Evolutionary conservation across 2,329 filamentous ascomycete species (phyloP), one percentile per base, ranked within the genome.

Genomic region (Colletotrichum echinochloae): DNA sequence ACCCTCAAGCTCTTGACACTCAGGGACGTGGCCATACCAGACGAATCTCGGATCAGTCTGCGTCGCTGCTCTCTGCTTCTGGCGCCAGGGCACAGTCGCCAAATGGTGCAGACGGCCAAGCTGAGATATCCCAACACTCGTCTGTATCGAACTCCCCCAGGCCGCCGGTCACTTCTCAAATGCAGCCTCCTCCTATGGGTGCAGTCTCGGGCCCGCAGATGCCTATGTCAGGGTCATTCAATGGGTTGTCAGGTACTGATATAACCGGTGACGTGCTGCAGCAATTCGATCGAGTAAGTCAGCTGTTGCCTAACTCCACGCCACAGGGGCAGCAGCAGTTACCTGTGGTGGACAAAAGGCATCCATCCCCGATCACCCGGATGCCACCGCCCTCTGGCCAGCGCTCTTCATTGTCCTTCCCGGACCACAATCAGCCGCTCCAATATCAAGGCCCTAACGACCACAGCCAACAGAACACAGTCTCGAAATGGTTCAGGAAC

Each of bases 401-500:
- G 46, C 35, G 23, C 33, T 48, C 54, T n/a, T 46, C 65, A 14
- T 26, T 54, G 8, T 59, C 61, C 9, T 39, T 37, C 18, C 49
- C 39, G 16, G 33, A 39, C n/a, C 49, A 64, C n/a, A 33, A 23
- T 2, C 63, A 44, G 52, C 57, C 49, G 23, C 20, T n/a, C 9
- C 26, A 35, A n/a, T 16, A n/a, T 16, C 71, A 64, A 23, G 28
- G 8, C 18, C n/a, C 23, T 2, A 33, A 26, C 7, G 57, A 52
- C 6, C 49, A 69, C 14, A 41, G 26, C 7, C 69, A 60, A 20
- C 37, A 65, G 11, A 54, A 26, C 20, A 44, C 61, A 14, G 60
- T 70, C 11, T 67, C 67, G 11, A 74, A 74, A 51, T 73, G 73
- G 73, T 69, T 73, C 39, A 72, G 60, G 44, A 72, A 68, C 26